Conservation (phyloP, 2,329 filamentous ascomycete species). For the Sordariomycetes sp. region DNA sequence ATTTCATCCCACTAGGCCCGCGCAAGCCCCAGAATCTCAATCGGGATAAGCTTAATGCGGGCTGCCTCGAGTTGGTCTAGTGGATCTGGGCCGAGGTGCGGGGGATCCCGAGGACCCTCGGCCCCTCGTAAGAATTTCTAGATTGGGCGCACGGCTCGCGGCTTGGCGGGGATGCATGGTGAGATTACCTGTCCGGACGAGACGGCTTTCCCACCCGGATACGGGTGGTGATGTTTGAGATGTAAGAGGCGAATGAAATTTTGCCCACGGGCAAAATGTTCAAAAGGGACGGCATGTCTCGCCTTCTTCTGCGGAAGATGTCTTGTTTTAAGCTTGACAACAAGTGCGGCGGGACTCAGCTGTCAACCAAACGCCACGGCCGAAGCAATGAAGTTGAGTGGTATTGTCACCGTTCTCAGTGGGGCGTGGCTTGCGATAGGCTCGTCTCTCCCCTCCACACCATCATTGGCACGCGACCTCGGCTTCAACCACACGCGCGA, state of each 20-base stretch:
- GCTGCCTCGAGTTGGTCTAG: no score
- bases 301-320: neutral
- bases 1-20: no score
- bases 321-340: neutral
- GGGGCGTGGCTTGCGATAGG: neutral
- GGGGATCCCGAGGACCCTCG: neutral
- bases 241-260: neutral
- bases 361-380: neutral
- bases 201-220: neutral
- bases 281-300: neutral
- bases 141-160: neutral
- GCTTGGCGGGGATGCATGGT: neutral
- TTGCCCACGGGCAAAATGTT: neutral
- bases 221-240: neutral
- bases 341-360: neutral
- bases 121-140: neutral
- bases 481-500: neutral
- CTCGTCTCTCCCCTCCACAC: neutral
- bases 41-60: no score
- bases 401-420: neutral
- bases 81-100: no score
- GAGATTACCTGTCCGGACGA: neutral
- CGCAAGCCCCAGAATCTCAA: no score
- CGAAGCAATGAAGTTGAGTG: neutral
- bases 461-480: neutral